Percentiles rank a stretch among this genome's conserved stretches.
These are phyloP conservation scores for Aphanomyces invadans DNA, from an alignment of 352 stramenopile genomes.

Conservation along the genomic window DNA sequence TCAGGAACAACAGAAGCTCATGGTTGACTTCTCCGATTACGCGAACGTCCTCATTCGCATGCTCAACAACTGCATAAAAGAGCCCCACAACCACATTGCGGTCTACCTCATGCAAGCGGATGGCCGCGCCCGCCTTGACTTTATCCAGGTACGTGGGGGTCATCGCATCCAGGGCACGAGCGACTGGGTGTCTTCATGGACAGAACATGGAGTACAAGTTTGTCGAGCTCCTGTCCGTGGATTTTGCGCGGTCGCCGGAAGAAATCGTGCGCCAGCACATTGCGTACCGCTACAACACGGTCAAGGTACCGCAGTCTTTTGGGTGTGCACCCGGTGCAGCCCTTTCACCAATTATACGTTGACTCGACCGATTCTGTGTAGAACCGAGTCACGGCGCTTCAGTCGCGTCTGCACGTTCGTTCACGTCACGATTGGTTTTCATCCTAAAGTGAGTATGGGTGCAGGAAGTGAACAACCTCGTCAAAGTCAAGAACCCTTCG, in stretches of 20 bases:
- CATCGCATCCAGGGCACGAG: neutral
- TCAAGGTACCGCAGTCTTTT: slow-evolving; percentile 53
- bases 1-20: slow-evolving; percentile 93
- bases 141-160: slow-evolving; percentile 70
- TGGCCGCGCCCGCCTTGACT: slow-evolving; percentile 85
- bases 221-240: slow-evolving; percentile 88
- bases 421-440: neutral
- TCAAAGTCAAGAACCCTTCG: slow-evolving; percentile 93
- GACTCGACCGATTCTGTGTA: neutral
- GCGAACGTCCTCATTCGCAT: slow-evolving; percentile 90
- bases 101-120: slow-evolving; percentile 91
- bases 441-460: slow-evolving; percentile 5
- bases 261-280: slow-evolving; percentile 90
- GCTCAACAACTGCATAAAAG: slow-evolving; percentile 94
- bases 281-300: slow-evolving; percentile 90
- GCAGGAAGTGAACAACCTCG: slow-evolving; percentile 90
- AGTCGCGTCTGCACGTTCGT: slow-evolving; percentile 81
- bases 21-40: slow-evolving; percentile 93
- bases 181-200: too few species aligned
- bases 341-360: too few species aligned
- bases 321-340: neutral
- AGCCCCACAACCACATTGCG: slow-evolving; percentile 89
- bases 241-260: slow-evolving; percentile 85
- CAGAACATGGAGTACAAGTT: slow-evolving; percentile 97
- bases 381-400: slow-evolving; percentile 81